phyloP scores from a whole-genome alignment of 2,329 filamentous ascomycete species.

The Neonectria neomacrospora region DNA sequence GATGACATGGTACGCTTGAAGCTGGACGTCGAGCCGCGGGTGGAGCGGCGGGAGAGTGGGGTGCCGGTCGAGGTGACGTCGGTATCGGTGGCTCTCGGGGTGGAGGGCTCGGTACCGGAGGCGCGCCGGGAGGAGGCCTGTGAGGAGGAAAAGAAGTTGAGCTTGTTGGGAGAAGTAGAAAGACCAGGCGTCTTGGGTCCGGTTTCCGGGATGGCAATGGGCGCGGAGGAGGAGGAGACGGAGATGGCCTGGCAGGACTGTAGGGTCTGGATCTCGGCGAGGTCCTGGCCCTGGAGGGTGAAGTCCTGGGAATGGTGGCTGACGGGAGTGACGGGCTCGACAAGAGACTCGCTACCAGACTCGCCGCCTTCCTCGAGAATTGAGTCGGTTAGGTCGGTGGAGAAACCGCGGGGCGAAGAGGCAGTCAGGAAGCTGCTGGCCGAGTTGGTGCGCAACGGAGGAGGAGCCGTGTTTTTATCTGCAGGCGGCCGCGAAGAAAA shows the following conservation, averaged over 20 bases:
- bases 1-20: constrained; percentile 63
- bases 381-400: constrained; percentile 61
- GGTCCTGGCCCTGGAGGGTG: constrained; percentile 54
- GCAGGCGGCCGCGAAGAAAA: constrained; percentile 28
- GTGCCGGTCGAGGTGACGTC: constrained; percentile 37
- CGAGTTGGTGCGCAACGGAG: constrained; percentile 34
- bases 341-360: constrained; percentile 67
- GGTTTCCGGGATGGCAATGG: constrained; percentile 30
- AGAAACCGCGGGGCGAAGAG: constrained; percentile 59
- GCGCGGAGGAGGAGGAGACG: constrained; percentile 36
- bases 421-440: constrained; percentile 45
- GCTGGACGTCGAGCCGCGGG: constrained; percentile 56
- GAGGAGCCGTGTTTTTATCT: constrained; percentile 44
- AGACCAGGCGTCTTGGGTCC: constrained; percentile 22
- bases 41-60: constrained; percentile 54
- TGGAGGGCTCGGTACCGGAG: constrained; percentile 35
- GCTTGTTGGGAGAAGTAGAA: constrained; percentile 23
- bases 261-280: constrained; percentile 46
- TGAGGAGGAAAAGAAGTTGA: constrained; percentile 30
- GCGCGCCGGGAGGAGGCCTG: constrained; percentile 31
- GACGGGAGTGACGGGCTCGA: constrained; percentile 71
- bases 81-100: constrained; percentile 40
- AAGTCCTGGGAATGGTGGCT: constrained; percentile 68
- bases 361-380: constrained; percentile 69
- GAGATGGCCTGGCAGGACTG: constrained; percentile 40